Conservation (phyloP, 805 yeast genomes). For the Ogataea nakhonphanomensis region DNA sequence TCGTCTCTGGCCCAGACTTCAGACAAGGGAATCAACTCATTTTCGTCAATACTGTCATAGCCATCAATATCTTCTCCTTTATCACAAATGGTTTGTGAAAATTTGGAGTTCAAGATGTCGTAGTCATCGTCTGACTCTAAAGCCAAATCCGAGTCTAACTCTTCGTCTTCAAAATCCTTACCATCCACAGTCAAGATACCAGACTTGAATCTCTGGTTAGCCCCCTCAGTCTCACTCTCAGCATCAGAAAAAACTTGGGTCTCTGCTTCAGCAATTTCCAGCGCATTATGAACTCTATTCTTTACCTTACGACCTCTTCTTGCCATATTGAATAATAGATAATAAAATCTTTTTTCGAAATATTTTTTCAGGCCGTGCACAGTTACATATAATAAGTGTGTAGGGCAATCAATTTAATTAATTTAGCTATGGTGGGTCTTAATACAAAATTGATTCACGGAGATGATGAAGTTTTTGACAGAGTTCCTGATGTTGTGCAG, state of each 20-base stretch:
- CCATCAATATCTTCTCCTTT: slow-evolving; percentile 56
- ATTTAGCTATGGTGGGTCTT: slow-evolving; percentile 39
- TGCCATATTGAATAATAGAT: slow-evolving; percentile 6
- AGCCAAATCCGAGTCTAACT: slow-evolving; percentile 73
- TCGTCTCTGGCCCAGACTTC: slow-evolving; percentile 88
- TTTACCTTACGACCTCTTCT: slow-evolving; percentile 15
- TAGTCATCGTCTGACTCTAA: slow-evolving; percentile 76
- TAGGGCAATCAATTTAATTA: not conserved
- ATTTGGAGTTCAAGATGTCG: slow-evolving; percentile 58
- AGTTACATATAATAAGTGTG: too few relatives aligned
- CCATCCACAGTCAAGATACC: slow-evolving; percentile 15
- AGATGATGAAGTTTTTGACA: slow-evolving; percentile 50
- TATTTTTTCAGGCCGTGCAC: slow-evolving; percentile 9
- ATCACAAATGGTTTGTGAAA: slow-evolving; percentile 68
- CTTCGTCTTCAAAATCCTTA: slow-evolving; percentile 37
- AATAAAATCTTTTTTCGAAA: not conserved
- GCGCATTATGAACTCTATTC: slow-evolving; percentile 26
- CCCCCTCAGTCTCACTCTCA: slow-evolving; percentile 12
- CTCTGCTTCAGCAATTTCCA: slow-evolving; percentile 27
- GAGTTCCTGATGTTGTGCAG: slow-evolving; percentile 67
- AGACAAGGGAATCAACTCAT: slow-evolving; percentile 70
- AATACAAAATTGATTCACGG: slow-evolving; percentile 65
- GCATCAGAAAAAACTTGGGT: slow-evolving; percentile 13
- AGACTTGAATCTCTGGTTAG: slow-evolving; percentile 9
- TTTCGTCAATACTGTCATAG: slow-evolving; percentile 73